These are phyloP conservation scores for Lignosus rhinocerotis DNA, from an alignment of 1,284 basidiomycete species.

Conservation along the genomic window DNA sequence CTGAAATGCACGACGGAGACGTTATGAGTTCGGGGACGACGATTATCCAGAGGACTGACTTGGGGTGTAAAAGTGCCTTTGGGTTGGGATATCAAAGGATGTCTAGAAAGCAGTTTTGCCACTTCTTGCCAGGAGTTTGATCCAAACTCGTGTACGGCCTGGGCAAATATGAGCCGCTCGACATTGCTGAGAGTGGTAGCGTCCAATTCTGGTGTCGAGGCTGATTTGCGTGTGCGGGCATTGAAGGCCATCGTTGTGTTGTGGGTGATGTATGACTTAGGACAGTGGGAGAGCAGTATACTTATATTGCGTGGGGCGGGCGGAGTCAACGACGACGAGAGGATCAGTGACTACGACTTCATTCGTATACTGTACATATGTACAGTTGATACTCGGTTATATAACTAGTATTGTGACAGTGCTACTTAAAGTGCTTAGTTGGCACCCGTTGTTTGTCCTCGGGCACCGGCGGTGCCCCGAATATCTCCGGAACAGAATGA, in stretches of 20 bases:
- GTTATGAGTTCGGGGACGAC: constrained; percentile 11
- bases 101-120: constrained; percentile 64
- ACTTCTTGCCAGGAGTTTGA: constrained; percentile 71
- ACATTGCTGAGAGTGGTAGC: constrained; percentile 43
- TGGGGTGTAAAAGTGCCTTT: constrained; percentile 66
- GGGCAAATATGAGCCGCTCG: constrained; percentile 77
- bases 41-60: constrained; percentile 38
- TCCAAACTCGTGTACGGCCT: constrained; percentile 86
- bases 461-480: background rate
- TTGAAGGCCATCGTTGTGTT: constrained; percentile 9
- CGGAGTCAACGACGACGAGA: constrained; percentile 1
- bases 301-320: constrained; percentile 7
- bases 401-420: too few relatives aligned
- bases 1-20: constrained; percentile 37
- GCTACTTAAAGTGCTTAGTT: too few relatives aligned
- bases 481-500: background rate
- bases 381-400: too few relatives aligned
- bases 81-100: constrained; percentile 65
- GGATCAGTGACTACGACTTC: background rate
- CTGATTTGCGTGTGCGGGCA: constrained; percentile 9
- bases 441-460: too few relatives aligned
- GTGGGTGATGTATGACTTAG: background rate
- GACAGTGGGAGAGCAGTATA: constrained; percentile 2
- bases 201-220: constrained; percentile 22
- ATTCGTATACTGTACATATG: background rate